Base-by-base conservation (phyloP, 768 basidiomycete genomes). In the Hygrocybe punicea region DNA sequence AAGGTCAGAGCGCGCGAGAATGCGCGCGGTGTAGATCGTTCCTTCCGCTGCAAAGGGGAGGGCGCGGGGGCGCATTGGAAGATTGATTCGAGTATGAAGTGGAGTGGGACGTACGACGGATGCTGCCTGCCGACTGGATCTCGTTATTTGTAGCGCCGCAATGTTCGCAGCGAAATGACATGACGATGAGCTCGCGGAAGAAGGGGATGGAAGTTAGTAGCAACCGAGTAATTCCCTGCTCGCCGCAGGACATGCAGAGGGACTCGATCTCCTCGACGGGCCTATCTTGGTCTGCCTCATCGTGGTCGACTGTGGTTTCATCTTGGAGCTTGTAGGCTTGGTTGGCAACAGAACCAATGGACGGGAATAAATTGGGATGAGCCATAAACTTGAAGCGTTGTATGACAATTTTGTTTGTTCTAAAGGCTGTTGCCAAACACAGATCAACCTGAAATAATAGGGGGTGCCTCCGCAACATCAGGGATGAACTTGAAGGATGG, bases 141-240 rank as follows among this genome's bases (percentile, higher is more conserved):
- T 98, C 96, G 69, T 96, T 99, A 72, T 99, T 98, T 39, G 79
- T 70, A 61, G 79, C 73, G 8, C 93, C 94, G 64, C 97, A 99
- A 65, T 93, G 86, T 56, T 96, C 92, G 69, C 97, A 99, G 56
- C 88, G 82, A 77, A 99, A 99, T 37, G 93, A 95, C 85, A 96
- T 93, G 58, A 98, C 84, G 61, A 99, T 90, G 51, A 98, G 86
- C 70, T 99, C 92, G 45, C 84, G 79, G 78, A 98, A 98, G 77
- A 86, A 98, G 0, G 97, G 97, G 49, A 99, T 99, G 2, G 86
- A 85, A 0, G 95, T 98, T 49, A 99, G 77, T 64, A 99, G 82
- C 64, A 99, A 73, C 42, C 93, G 78, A 1, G 97, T 99, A 11
- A 78, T 75, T 33, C 96, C 96, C 93, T 98, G 88, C 71, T 98